These are phyloP conservation scores for Talaromyces islandicus DNA, from an alignment of 2,329 filamentous ascomycete species.

Conservation along the genomic window DNA sequence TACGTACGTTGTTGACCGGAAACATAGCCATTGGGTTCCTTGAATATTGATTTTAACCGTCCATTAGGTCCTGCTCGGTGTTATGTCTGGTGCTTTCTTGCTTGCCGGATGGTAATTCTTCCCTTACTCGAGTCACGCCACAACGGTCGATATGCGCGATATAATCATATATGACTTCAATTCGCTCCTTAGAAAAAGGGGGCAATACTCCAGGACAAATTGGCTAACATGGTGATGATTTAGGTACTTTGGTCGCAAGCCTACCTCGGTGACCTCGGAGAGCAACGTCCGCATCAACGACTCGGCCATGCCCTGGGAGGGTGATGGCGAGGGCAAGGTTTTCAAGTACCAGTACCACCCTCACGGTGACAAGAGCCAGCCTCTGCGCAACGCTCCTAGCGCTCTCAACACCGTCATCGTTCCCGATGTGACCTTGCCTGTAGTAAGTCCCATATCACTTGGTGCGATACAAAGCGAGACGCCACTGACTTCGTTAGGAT, in stretches of 20 bases:
- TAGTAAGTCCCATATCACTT: constrained; percentile 50
- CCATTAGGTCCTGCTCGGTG: constrained; percentile 72
- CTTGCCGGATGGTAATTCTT: constrained; percentile 66
- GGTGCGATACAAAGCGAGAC: background rate
- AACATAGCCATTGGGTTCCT: background rate
- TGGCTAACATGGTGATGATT: background rate
- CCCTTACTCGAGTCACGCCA: constrained; percentile 9
- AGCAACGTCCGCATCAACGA: constrained; percentile 65
- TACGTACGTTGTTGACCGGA: constrained; percentile 49
- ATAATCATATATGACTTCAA: background rate
- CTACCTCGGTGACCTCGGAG: constrained; percentile 80
- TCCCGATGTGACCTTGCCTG: constrained; percentile 86
- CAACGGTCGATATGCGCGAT: constrained; percentile 17
- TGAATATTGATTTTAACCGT: background rate
- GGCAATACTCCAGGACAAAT: background rate
- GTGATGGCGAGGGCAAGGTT: constrained; percentile 56
- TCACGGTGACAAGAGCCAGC: constrained; percentile 69
- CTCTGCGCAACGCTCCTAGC: constrained; percentile 84
- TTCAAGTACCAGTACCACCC: constrained; percentile 77
- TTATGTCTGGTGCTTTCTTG: constrained; percentile 84
- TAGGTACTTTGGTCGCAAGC: constrained; percentile 65
- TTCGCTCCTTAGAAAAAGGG: background rate
- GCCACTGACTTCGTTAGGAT: constrained; percentile 47
- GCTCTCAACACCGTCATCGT: constrained; percentile 93
- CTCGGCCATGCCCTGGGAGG: constrained; percentile 88